These are phyloP conservation scores for Amylocarpus encephaloides DNA, from an alignment of 2,329 filamentous ascomycete genomes.

Conservation along the genomic window DNA sequence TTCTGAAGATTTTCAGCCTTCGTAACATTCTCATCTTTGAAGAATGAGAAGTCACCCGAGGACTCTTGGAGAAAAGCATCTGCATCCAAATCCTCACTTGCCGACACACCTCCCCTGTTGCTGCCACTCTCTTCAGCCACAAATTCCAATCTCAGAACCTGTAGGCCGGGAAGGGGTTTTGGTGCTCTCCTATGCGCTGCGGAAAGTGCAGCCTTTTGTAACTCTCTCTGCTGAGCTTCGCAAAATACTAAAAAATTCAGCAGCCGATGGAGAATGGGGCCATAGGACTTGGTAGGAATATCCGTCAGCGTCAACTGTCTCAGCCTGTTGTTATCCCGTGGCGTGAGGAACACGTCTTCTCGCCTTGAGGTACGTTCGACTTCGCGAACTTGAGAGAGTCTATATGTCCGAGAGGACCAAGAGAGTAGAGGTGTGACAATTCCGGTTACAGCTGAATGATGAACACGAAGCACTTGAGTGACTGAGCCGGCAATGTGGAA, in stretches of 20 bases:
- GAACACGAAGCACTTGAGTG: conserved; percentile 46
- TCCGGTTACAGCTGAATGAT: conserved; percentile 55
- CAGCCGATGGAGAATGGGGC: conserved; percentile 44
- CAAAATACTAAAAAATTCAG: conserved; percentile 41
- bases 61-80: conserved; percentile 18
- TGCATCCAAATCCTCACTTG: conserved; percentile 25
- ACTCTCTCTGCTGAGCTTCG: conserved; percentile 43
- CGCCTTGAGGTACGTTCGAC: conserved; percentile 30
- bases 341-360: conserved; percentile 45
- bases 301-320: conserved; percentile 46
- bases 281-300: conserved; percentile 48
- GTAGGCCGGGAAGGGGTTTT: conserved; percentile 43
- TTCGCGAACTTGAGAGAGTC: conserved; percentile 31
- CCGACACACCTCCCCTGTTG: conserved; percentile 5
- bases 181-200: conserved; percentile 33
- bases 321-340: conserved; percentile 52
- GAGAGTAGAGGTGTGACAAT: conserved; percentile 36
- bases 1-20: not conserved
- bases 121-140: conserved; percentile 13
- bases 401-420: not conserved
- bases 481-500: conserved; percentile 43
- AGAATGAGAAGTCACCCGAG: conserved; percentile 27
- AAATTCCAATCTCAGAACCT: conserved; percentile 49
- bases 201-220: conserved; percentile 27
- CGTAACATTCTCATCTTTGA: conserved; percentile 9